These are phyloP conservation scores for Solanum appendiculatum DNA, from an alignment of 257 asterid species.

Conservation along the genomic window DNA sequence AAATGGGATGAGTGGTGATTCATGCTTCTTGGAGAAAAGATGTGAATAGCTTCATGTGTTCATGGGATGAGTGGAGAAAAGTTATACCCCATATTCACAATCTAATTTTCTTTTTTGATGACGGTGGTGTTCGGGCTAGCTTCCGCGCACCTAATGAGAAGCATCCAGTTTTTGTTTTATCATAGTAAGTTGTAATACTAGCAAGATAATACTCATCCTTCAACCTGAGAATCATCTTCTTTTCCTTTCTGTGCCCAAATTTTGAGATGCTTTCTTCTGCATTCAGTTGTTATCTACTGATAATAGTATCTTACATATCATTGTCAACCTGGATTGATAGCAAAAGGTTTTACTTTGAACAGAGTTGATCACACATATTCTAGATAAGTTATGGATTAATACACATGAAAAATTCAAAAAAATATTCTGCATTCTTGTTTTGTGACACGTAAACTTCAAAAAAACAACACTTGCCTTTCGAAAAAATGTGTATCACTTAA, in stretches of 20 bases:
- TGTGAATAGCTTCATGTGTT: not conserved
- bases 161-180: not conserved
- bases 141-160: not conserved
- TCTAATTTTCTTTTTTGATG: not conserved
- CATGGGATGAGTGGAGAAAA: not conserved
- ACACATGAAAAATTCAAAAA: not conserved
- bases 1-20: constrained; percentile 75
- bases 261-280: not conserved
- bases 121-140: not conserved
- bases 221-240: not conserved
- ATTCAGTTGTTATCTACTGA: not conserved
- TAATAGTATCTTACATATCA: not conserved
- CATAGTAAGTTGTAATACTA: not conserved
- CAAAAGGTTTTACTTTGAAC: not conserved
- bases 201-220: not conserved
- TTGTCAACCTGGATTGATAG: not conserved
- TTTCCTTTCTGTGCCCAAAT: not conserved
- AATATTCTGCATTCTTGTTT: no score
- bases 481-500: no score
- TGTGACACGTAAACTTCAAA: no score
- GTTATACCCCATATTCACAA: not conserved
- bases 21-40: not conserved
- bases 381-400: not conserved
- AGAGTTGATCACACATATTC: not conserved
- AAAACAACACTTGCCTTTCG: no score